phyloP scores from a whole-genome alignment of 345 rosid species.

The Moricandia moricandioides region DNA sequence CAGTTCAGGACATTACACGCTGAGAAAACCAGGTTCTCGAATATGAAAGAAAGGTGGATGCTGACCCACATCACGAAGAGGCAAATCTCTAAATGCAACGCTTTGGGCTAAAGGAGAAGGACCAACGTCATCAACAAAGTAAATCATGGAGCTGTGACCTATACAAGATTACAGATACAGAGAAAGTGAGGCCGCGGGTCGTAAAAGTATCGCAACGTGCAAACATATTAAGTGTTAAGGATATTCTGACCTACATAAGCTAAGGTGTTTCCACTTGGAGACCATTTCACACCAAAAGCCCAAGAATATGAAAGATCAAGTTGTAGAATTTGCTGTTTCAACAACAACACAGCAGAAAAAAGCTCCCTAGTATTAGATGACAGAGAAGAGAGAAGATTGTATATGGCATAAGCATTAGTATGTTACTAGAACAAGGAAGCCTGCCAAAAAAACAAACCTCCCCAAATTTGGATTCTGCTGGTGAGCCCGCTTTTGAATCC shows the following conservation, averaged over 20 bases:
- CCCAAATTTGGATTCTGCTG: conserved; percentile 83
- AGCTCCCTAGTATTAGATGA: conserved; percentile 1
- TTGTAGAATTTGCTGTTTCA: conserved; percentile 85
- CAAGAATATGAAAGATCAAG: conserved; percentile 97
- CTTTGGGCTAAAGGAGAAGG: conserved; percentile 94
- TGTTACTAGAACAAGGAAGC: not conserved
- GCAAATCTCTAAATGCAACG: conserved; percentile 84
- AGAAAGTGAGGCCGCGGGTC: conserved; percentile 23
- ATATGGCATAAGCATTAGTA: not conserved
- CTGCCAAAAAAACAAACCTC: conserved; percentile 59
- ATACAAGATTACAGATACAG: conserved; percentile 27
- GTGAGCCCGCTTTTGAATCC: conserved; percentile 66
- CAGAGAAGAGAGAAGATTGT: not conserved
- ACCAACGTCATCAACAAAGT: conserved; percentile 96
- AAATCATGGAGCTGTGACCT: conserved; percentile 96
- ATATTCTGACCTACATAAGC: conserved; percentile 89
- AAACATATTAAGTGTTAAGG: conserved; percentile 19
- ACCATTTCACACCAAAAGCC: conserved; percentile 99
- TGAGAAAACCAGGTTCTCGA: conserved; percentile 26
- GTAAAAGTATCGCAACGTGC: not conserved
- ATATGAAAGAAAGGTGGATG: conserved; percentile 47
- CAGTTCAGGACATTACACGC: conserved; percentile 26
- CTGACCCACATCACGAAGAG: conserved; percentile 98
- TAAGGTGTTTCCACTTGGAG: conserved; percentile 93
- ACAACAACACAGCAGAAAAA: conserved; percentile 26